Base-by-base conservation (phyloP, 371 early-diverging fungal species). In the Syncephalis plumigaleata region DNA sequence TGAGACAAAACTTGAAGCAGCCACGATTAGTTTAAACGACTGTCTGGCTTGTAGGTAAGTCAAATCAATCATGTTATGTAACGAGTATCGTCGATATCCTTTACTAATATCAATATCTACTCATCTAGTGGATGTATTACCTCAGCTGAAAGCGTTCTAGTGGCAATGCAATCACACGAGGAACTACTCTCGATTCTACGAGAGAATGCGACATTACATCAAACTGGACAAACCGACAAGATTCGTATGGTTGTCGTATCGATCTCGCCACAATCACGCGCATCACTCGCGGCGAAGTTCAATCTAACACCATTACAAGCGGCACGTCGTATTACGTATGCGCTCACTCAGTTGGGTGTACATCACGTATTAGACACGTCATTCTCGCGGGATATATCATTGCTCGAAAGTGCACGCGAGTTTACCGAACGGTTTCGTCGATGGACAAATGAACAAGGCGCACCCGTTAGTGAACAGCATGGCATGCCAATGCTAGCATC, bases 1-100 rank as follows among this genome's bases (percentile, higher is more conserved):
- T 23, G 80, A 82, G 54, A 75, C 72, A 7, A 73, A 80, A 57
- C 73, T 88, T 3, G 89, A 89, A 56, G 69, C 79, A 2, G 94
- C 93, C 1, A 66, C 71, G 3, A 90, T 95, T 38, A 74, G 81
- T 11, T 61, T 97, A 24, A 87, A 91, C 56, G 98, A 97, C 66
- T 97, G 98, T 58, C 69, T 97, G 21, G 95, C 98, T 3, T 97
- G 98, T 82, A 89, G 84, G 87, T 83, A 67, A 42, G 36, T 42
- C 5, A n/a, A n/a, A n/a, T n/a, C n/a, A n/a, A n/a, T n/a, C n/a
- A n/a, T n/a, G n/a, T n/a, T n/a, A n/a, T 36, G 25, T 39, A 13
- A 39, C n/a, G n/a, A n/a, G n/a, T n/a, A n/a, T n/a, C n/a, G n/a
- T n/a, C n/a, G n/a, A n/a, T n/a, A 15, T 25, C 44, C 22, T 47